Conservation (phyloP, 305 asterid species). For the Lippia alba region DNA sequence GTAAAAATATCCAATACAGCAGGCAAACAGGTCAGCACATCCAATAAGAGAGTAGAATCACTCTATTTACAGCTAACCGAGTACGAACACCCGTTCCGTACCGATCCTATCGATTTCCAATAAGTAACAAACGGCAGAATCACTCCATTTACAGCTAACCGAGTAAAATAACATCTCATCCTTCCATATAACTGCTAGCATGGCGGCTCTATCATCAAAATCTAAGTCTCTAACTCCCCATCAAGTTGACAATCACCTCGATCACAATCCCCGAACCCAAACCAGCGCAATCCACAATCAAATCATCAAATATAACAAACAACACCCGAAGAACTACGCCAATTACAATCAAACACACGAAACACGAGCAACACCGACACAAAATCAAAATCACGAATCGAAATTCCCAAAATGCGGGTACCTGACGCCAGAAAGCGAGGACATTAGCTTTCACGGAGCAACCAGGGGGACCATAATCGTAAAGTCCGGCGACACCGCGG, state of each 20-base stretch:
- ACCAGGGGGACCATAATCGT: slow-evolving; percentile 94
- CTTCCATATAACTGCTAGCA: slow-evolving; percentile 16
- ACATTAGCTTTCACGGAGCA: slow-evolving; percentile 87
- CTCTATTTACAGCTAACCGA: neutral
- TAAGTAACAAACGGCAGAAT: neutral
- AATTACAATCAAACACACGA: neutral
- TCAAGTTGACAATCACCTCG: neutral
- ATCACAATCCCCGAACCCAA: neutral
- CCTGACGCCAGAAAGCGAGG: slow-evolving; percentile 94
- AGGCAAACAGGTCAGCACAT: neutral
- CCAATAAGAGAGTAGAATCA: neutral
- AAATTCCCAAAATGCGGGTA: slow-evolving; percentile 24
- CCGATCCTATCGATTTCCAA: too few species aligned
- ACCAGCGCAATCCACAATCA: neutral
- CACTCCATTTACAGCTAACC: neutral
- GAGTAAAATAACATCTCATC: neutral
- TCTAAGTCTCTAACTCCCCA: neutral
- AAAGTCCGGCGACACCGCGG: slow-evolving; percentile 89
- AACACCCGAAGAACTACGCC: neutral
- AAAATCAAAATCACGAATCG: neutral
- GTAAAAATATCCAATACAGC: neutral
- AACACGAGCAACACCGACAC: neutral
- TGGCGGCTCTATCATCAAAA: neutral
- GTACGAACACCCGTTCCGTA: too few species aligned
- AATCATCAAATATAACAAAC: neutral